These are phyloP conservation scores for Euptelea pleiosperma DNA, from an alignment of 164 flowering plant species.

Conservation along the genomic window DNA sequence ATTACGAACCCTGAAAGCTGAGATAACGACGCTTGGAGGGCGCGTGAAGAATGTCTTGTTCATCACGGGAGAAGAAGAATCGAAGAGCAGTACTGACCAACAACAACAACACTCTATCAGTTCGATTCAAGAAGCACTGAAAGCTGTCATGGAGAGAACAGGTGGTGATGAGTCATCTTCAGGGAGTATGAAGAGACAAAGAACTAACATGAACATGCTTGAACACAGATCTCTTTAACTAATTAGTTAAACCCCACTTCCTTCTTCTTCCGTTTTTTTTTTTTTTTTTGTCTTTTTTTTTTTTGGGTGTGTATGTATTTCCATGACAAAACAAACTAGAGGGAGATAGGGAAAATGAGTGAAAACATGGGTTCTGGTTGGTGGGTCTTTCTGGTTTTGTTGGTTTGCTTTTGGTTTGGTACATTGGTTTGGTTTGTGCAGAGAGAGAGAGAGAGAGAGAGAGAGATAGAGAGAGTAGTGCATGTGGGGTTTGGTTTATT, in stretches of 20 bases:
- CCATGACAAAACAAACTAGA: background rate
- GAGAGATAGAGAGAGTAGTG: conserved; percentile 1
- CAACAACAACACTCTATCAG: conserved; percentile 38
- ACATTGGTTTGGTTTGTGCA: background rate
- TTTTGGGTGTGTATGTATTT: conserved; percentile 13
- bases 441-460: background rate
- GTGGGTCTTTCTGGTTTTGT: conserved; percentile 8
- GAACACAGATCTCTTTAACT: conserved; percentile 49
- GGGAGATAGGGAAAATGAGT: background rate
- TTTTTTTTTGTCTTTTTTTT: background rate
- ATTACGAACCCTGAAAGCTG: conserved; percentile 77
- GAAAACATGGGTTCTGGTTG: background rate
- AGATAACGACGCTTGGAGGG: conserved; percentile 88
- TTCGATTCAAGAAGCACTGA: conserved; percentile 71
- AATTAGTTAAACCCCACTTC: background rate
- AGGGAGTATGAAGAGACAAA: conserved; percentile 67
- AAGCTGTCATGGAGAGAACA: conserved; percentile 71
- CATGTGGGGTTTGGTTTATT: conserved; percentile 8
- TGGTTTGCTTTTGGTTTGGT: conserved; percentile 9
- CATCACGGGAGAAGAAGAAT: conserved; percentile 55
- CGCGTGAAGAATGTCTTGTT: conserved; percentile 78
- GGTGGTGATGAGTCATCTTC: conserved; percentile 56
- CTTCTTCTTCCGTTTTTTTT: conserved; percentile 2
- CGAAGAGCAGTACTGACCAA: conserved; percentile 19
- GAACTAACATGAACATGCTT: conserved; percentile 51